Evolutionary conservation across 2,329 filamentous ascomycete species (phyloP), one percentile per base, ranked within the genome.

Genomic region (Sporothrix inflata): DNA sequence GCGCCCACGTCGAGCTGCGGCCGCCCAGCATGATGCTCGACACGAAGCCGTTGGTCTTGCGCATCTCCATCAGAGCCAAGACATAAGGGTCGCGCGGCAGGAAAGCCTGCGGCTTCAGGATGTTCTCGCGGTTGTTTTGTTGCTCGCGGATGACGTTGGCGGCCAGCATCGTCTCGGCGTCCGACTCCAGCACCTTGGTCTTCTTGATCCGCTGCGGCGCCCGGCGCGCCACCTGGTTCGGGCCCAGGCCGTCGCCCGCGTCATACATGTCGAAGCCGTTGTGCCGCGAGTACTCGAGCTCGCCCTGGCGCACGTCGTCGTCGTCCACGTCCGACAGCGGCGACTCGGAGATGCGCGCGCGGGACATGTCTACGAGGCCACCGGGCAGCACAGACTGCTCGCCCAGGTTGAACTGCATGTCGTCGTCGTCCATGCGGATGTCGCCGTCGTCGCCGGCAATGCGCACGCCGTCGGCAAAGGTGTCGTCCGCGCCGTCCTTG

Each of bases 11-110:
- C 75, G 89, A 87, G 76, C 90, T 91, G 75, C 92, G 90, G 49
- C 91, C 92, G 74, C 94, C 93, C 69, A 92, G 91, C 83, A 98
- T 90, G 75, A 97, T 91, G 77, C 89, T 94, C 4, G 91, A 92
- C 21, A 98, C 93, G 77, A 99, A 98, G 51, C 90, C 93, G 70
- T 96, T 95, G 70, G 88, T 94, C 83, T 92, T 94, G 81, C 98
- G 96, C 87, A 98, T 92, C 77, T 94, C 93, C 85, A 97, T 92
- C 27, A 99, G 84, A 45, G 94, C 93, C 40, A 98, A 86, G 16
- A 98, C 86, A 70, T 95, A 90, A 1, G 94, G 93, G 76, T 99
- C 94, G 51, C 93, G 90, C 1, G 95, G 94, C 60, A 99, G 85
- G 81, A 97, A 97, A 0, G 90, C 90, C 7, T 92, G 90, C 1